These are phyloP conservation scores for Apophysomyces elegans DNA, from an alignment of 371 early-diverging fungal species.

Conservation along the genomic window DNA sequence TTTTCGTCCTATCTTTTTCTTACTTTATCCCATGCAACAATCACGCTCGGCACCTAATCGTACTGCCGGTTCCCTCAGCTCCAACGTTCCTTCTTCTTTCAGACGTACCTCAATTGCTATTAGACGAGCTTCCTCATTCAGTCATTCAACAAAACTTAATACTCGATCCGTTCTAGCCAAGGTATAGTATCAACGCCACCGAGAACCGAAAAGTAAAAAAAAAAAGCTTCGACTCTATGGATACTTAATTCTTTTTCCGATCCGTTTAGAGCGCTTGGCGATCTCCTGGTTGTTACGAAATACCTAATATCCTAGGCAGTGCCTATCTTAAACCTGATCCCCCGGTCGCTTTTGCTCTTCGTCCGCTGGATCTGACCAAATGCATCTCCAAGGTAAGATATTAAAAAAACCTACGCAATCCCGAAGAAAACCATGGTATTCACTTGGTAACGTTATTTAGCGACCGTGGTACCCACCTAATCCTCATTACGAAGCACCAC, in stretches of 20 bases:
- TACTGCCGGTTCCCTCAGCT: conserved; percentile 33
- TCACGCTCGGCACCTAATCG: conserved; percentile 13
- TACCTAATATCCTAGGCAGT: conserved; percentile 37
- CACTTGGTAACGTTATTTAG: conserved; percentile 11
- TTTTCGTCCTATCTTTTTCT: conserved; percentile 14
- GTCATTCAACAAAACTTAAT: conserved; percentile 30
- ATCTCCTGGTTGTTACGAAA: conserved; percentile 35
- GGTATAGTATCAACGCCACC: conserved; percentile 15
- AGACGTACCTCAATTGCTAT: conserved; percentile 23
- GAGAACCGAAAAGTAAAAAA: too few species aligned
- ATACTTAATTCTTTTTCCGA: conserved; percentile 3
- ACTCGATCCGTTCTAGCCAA: conserved; percentile 17
- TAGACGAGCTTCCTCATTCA: conserved; percentile 25
- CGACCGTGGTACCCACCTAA: conserved; percentile 56
- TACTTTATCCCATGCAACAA: conserved; percentile 14
- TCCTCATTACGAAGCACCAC: conserved; percentile 42
- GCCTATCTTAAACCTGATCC: conserved; percentile 47
- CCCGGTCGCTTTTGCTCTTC: conserved; percentile 38
- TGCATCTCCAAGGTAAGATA: conserved; percentile 42
- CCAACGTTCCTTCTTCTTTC: conserved; percentile 16
- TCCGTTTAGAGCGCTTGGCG: conserved; percentile 32
- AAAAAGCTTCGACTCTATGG: neutral
- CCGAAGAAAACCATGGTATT: neutral
- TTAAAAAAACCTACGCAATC: neutral
- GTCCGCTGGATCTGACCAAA: conserved; percentile 37